Conservation (phyloP, 495 filamentous ascomycete genomes). For the Amphirosellinia nigrospora region DNA sequence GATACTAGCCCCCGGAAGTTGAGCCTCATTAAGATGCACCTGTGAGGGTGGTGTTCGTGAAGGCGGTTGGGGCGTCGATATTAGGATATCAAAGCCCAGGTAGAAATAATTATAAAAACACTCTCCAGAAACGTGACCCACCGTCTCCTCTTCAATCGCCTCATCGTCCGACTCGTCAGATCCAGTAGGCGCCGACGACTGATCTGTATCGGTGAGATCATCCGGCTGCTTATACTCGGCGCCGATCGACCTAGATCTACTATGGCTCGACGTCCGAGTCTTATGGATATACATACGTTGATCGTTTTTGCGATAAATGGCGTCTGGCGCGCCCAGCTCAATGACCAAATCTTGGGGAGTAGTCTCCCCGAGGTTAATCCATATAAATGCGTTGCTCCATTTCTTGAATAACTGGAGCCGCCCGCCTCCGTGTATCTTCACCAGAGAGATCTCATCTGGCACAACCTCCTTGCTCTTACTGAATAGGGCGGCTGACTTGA, state of each 20-base stretch:
- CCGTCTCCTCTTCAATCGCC: conserved; percentile 54
- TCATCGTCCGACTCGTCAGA: conserved; percentile 81
- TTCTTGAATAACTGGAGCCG: conserved; percentile 75
- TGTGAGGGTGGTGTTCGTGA: conserved; percentile 69
- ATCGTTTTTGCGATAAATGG: conserved; percentile 92
- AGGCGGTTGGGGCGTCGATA: conserved; percentile 73
- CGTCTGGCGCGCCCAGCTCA: conserved; percentile 92
- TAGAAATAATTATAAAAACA: conserved; percentile 98
- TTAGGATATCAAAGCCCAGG: conserved; percentile 91
- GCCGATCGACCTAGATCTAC: conserved; percentile 54
- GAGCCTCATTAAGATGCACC: conserved; percentile 27
- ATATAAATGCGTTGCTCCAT: conserved; percentile 61
- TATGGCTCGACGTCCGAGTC: conserved; percentile 54
- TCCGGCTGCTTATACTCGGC: conserved; percentile 58
- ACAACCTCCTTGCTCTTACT: conserved; percentile 67
- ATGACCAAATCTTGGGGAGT: conserved; percentile 88
- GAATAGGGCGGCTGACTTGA: conserved; percentile 55
- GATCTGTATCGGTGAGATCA: conserved; percentile 79
- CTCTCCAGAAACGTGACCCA: conserved; percentile 64
- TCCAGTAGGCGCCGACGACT: conserved; percentile 75
- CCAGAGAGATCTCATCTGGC: conserved; percentile 82
- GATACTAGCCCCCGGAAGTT: conserved; percentile 33
- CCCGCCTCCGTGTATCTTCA: conserved; percentile 75
- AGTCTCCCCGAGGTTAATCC: conserved; percentile 77
- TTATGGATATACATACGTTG: conserved; percentile 89